Evolutionary conservation across 2,329 filamentous ascomycete species (phyloP).

Genomic region (Phyllosticta citribraziliensis): DNA sequence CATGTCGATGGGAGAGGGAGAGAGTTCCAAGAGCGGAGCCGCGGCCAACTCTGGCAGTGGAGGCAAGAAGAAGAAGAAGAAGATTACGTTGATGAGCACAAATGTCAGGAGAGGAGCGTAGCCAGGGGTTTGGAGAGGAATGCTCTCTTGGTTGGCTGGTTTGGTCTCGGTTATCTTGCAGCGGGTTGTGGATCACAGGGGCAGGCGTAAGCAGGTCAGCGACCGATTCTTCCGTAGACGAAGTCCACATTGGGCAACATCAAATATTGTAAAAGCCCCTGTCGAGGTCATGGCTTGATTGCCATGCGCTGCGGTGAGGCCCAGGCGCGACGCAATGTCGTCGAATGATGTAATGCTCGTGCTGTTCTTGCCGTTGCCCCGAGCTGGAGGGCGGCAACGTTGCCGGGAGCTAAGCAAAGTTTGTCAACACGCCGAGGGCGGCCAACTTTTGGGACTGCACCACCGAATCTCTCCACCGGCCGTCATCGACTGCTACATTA

Average conservation of each 20-base stretch:
- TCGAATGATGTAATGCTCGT: background rate
- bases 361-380: background rate
- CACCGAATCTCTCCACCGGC: conserved; percentile 47
- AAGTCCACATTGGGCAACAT: background rate
- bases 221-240: background rate
- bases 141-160: background rate
- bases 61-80: conserved; percentile 53
- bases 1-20: conserved; percentile 23
- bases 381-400: background rate
- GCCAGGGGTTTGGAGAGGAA: background rate
- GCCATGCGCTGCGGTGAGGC: background rate
- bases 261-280: background rate
- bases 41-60: conserved; percentile 15
- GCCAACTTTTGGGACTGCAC: conserved; percentile 12
- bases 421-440: background rate
- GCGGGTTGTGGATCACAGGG: background rate
- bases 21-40: conserved; percentile 21
- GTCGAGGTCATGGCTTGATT: background rate
- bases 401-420: background rate
- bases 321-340: background rate
- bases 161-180: conserved; percentile 6
- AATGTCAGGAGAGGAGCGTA: conserved; percentile 49
- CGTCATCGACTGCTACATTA: conserved; percentile 45
- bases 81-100: conserved; percentile 60
- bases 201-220: background rate